Conservation (phyloP, 2,329 filamentous ascomycete genomes). For the Emergomyces orientalis region DNA sequence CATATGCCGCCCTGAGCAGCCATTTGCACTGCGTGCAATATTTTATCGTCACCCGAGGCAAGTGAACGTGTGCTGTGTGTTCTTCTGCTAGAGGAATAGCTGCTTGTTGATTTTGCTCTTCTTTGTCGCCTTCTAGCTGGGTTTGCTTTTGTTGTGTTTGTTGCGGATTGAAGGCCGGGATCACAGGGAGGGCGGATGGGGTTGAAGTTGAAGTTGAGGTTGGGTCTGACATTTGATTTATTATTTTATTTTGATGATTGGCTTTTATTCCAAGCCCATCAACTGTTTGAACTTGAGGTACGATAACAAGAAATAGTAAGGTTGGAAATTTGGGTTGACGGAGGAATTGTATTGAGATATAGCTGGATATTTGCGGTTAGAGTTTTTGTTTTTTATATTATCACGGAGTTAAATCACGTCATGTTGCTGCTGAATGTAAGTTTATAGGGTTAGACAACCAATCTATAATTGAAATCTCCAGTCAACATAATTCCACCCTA, state of each 20-base stretch:
- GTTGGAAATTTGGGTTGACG: background rate
- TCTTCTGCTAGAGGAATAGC: constrained; percentile 9
- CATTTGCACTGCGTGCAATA: constrained; percentile 93
- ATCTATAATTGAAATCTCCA: background rate
- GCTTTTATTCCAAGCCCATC: background rate
- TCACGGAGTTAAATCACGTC: background rate
- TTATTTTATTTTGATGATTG: background rate
- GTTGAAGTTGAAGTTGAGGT: background rate
- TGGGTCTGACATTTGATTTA: background rate
- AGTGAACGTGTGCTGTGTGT: constrained; percentile 24
- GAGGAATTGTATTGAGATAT: background rate
- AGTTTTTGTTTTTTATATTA: background rate
- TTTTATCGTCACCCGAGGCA: constrained; percentile 74
- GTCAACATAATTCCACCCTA: background rate
- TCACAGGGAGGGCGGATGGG: background rate
- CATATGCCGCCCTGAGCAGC: constrained; percentile 80
- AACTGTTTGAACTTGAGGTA: background rate
- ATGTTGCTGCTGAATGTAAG: background rate
- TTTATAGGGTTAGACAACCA: background rate
- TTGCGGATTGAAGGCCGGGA: background rate
- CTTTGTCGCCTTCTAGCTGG: background rate
- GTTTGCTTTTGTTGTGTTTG: background rate
- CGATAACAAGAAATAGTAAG: background rate
- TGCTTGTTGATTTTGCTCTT: background rate
- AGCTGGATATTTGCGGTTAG: too few species aligned